Base-by-base conservation (phyloP, 768 basidiomycete genomes). In the Jaapia argillacea region DNA sequence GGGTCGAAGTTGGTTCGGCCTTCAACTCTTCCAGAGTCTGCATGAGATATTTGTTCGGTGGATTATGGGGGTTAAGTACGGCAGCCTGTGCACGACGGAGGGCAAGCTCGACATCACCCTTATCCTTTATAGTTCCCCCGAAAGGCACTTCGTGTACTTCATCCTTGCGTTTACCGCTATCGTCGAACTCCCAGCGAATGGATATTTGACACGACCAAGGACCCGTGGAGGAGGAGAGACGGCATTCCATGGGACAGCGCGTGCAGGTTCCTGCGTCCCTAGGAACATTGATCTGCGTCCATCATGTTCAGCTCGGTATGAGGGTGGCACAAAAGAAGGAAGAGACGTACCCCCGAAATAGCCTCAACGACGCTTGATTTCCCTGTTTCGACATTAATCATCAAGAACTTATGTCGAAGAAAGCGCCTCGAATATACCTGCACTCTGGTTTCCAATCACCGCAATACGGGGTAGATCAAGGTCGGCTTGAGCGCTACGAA, bases 281-380 rank as follows among this genome's bases (percentile, higher is more conserved):
- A 4, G 71, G 74, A 7, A 75, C 69, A 23, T 57, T 69, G 45
- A 74, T 72, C 67, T 69, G 48, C 12, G 36, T 13, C 22, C 20
- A 42, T 7, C 5, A 16, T 53, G 7, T 54, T 46, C n/a, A n/a
- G n/a, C n/a, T n/a, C n/a, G n/a, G n/a, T n/a, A n/a, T n/a, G n/a
- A 25, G 12, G 25, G 24, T 25, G 12, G 23, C 10, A 26, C n/a
- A n/a, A n/a, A n/a, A 33, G 28, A 10, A 33, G 16, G 16, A 16
- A 33, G 24, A 49, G 44, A 39, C 58, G 43, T 45, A 71, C 69
- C 10, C 68, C 69, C 0, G 81, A 83, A 36, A 87, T 85, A 0
- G 80, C 72, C 50, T 87, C 84, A 7, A 87, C 85, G 3, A 86
- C 66, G 0, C 84, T 86, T 0, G 81, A 84, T 51, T 86, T 86